Evolutionary conservation across 2,329 filamentous ascomycete genomes (phyloP).

Genomic region (Xylariaceae sp.): DNA sequence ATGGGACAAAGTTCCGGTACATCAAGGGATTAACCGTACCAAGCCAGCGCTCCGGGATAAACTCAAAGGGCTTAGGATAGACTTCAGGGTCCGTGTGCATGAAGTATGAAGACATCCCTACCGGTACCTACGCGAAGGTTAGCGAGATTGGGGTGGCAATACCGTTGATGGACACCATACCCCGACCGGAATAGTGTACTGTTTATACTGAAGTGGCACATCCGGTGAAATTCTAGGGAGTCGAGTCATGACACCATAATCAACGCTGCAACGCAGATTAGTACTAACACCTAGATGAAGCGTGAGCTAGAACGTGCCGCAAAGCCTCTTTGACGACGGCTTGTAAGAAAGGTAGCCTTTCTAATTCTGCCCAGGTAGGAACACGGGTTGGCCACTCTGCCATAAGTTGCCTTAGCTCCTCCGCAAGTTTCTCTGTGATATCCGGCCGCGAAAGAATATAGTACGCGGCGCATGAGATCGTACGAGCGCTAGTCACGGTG

Average conservation of each 20-base stretch:
- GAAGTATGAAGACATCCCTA: constrained; percentile 35
- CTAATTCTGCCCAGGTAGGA: constrained; percentile 37
- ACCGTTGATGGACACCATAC: constrained; percentile 14
- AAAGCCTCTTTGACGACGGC: constrained; percentile 31
- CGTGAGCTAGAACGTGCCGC: constrained; percentile 20
- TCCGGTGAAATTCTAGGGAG: constrained; percentile 31
- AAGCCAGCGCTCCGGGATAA: constrained; percentile 32
- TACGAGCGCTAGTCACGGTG: constrained; percentile 40
- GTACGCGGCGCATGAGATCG: constrained; percentile 29
- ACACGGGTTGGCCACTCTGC: constrained; percentile 29
- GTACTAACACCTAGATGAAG: not conserved
- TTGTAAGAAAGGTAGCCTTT: constrained; percentile 46
- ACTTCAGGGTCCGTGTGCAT: constrained; percentile 32
- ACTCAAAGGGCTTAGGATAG: constrained; percentile 33
- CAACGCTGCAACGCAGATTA: constrained; percentile 9
- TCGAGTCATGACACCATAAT: constrained; percentile 29
- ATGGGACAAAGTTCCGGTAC: constrained; percentile 28
- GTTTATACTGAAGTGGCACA: constrained; percentile 28
- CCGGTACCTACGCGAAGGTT: constrained; percentile 22
- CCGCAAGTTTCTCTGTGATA: constrained; percentile 23
- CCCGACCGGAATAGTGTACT: constrained; percentile 28
- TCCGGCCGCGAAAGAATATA: constrained; percentile 31
- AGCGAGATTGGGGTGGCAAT: not conserved
- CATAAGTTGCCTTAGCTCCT: constrained; percentile 37
- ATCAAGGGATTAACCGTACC: constrained; percentile 19